These are phyloP conservation scores for Bacidia gigantensis DNA, from an alignment of 495 filamentous ascomycete species.

Conservation along the genomic window DNA sequence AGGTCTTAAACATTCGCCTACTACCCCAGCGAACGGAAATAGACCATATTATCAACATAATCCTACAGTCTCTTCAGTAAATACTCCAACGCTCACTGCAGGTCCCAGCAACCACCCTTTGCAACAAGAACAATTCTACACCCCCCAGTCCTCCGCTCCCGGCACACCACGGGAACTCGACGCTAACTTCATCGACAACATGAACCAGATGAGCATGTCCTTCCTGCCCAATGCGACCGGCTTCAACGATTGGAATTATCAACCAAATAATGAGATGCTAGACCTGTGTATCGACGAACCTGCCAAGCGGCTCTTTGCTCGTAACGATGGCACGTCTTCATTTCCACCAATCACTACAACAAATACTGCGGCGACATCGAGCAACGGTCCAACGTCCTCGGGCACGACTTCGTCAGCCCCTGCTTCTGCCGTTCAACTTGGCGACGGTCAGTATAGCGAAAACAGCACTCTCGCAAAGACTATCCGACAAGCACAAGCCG, in stretches of 20 bases:
- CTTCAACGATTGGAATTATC: constrained; percentile 33
- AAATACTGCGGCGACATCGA: no score
- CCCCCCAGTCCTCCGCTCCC: constrained; percentile 61
- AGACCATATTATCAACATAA: constrained; percentile 72
- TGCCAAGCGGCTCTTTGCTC: constrained; percentile 67
- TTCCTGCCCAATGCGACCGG: constrained; percentile 37
- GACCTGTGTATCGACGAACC: constrained; percentile 88
- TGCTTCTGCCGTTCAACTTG: constrained; percentile 34
- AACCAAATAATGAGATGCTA: constrained; percentile 41
- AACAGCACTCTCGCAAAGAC: constrained; percentile 59
- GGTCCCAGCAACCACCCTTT: constrained; percentile 41
- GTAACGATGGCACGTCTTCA: not conserved
- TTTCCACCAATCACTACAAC: no score
- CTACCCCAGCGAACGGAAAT: constrained; percentile 62
- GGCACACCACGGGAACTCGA: constrained; percentile 56
- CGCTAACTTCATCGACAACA: constrained; percentile 40
- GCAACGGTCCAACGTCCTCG: constrained; percentile 52
- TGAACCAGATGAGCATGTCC: constrained; percentile 41
- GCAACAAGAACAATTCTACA: constrained; percentile 48
- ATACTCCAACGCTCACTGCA: constrained; percentile 75
- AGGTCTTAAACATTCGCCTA: constrained; percentile 71
- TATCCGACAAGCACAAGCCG: constrained; percentile 61
- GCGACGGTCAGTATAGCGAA: constrained; percentile 57
- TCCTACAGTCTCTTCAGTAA: constrained; percentile 94
- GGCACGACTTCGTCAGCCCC: constrained; percentile 46